Percentiles rank a stretch among this genome's conserved stretches.
Conservation (phyloP, 192 early-diverging fungal genomes). For the Glomus cerebriforme region DNA sequence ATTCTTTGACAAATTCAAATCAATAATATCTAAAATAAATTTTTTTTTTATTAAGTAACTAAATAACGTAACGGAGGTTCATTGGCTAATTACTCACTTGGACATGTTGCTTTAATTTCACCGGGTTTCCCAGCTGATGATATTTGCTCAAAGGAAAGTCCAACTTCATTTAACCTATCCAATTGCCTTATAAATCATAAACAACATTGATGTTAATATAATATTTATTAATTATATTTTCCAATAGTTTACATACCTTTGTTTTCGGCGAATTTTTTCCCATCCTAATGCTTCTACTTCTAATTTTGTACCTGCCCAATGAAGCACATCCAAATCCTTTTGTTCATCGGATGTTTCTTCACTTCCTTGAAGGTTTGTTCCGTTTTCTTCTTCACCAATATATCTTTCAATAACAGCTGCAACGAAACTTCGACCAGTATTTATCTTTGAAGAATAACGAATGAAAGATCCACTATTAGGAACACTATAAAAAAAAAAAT, state of each 20-base stretch:
- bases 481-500: conserved; percentile 26
- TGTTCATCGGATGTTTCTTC: conserved; percentile 31
- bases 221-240: not conserved
- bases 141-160: conserved; percentile 47
- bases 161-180: conserved; percentile 35
- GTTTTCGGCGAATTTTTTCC: conserved; percentile 49
- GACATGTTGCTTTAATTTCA: conserved; percentile 41
- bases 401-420: conserved; percentile 49
- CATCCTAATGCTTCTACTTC: conserved; percentile 57
- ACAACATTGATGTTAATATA: not conserved
- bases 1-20: conserved; percentile 59
- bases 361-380: not conserved
- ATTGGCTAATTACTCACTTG: conserved; percentile 37
- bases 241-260: conserved; percentile 38
- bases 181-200: conserved; percentile 27
- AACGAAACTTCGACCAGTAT: conserved; percentile 45
- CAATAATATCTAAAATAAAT: conserved; percentile 43
- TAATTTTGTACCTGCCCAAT: conserved; percentile 49
- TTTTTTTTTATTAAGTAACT: not conserved
- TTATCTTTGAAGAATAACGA: conserved; percentile 48
- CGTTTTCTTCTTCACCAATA: conserved; percentile 25
- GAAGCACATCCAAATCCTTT: conserved; percentile 35
- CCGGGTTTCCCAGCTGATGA: conserved; percentile 37
- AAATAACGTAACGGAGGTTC: too few species aligned
- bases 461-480: conserved; percentile 59